Percentiles rank a stretch among this genome's conserved stretches.
phyloP scores from a whole-genome alignment of 169 alveolate species.

The Besnoitia besnoiti region DNA sequence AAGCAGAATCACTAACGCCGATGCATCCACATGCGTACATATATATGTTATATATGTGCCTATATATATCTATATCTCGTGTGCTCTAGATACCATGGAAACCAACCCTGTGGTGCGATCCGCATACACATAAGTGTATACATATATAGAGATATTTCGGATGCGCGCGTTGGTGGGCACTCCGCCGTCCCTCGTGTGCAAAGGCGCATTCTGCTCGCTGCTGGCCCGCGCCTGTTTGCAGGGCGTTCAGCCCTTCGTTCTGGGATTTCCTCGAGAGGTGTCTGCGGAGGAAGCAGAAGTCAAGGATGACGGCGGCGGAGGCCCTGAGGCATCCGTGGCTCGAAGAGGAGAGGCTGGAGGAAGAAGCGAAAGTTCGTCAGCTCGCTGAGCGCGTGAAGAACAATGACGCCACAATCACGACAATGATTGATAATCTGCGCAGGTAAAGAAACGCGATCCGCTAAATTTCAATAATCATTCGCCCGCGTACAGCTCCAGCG shows the following conservation, averaged over 20 bases:
- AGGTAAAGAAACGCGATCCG: constrained; percentile 8
- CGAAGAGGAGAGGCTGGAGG: not conserved
- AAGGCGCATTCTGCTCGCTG: no score
- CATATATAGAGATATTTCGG: no score
- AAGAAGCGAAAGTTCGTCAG: not conserved
- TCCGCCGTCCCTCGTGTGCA: no score
- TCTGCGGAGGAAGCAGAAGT: not conserved
- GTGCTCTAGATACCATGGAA: no score
- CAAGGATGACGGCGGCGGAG: constrained; percentile 14
- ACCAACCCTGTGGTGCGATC: no score
- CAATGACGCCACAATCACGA: not conserved
- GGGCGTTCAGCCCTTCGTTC: not conserved
- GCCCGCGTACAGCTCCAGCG: no score
- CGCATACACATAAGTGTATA: not conserved
- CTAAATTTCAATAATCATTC: no score
- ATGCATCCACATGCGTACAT: no score
- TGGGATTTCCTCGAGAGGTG: constrained; percentile 31
- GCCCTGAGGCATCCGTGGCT: constrained; percentile 37
- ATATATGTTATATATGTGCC: no score
- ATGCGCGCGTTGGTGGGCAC: no score
- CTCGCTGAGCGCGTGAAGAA: not conserved
- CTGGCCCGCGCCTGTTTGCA: not conserved
- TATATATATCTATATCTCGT: no score
- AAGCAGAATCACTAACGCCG: no score
- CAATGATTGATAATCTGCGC: constrained; percentile 17